A percentile compares a stretch with the other conserved stretches of the same genome.
These are phyloP conservation scores for Spirogloea muscicola DNA, from an alignment of 139 green algal genomes.

Conservation along the genomic window DNA sequence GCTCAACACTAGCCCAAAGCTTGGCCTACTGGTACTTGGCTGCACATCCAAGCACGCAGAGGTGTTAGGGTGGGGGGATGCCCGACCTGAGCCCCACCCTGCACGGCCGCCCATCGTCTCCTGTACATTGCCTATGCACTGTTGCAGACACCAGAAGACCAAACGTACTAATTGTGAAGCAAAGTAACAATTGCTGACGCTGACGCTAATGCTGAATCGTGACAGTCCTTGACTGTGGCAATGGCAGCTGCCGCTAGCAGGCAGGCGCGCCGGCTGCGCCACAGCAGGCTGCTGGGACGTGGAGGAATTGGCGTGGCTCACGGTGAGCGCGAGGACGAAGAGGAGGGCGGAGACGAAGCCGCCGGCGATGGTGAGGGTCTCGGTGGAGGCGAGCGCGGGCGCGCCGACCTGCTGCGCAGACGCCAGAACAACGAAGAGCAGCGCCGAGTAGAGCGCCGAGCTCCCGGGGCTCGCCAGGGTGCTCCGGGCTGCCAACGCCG, in stretches of 20 bases:
- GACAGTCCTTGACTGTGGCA: too few relatives aligned
- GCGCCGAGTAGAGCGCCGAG: constrained; percentile 35
- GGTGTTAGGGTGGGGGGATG: neutral
- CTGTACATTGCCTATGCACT: constrained; percentile 7
- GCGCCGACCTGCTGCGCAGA: constrained; percentile 37
- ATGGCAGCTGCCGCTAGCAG: too few relatives aligned
- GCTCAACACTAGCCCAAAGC: neutral
- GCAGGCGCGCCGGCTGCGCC: too few relatives aligned
- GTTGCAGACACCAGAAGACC: neutral
- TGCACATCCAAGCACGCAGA: neutral
- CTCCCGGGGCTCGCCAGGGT: constrained; percentile 7
- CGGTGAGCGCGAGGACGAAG: constrained; percentile 42
- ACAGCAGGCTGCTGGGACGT: too few relatives aligned
- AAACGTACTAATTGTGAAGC: too few relatives aligned
- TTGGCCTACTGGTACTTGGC: neutral
- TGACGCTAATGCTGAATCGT: too few relatives aligned
- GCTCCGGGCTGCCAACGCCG: neutral
- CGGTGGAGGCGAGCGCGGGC: constrained; percentile 27
- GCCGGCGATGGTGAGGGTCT: constrained; percentile 40
- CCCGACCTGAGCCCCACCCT: constrained; percentile 1
- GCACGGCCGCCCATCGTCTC: neutral
- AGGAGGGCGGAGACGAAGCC: constrained; percentile 36
- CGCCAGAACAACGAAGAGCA: constrained; percentile 38
- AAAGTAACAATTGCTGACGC: too few relatives aligned
- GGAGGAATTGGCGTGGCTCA: constrained; percentile 4